Conservation (phyloP, 768 basidiomycete species). For the Roridomyces roridus region DNA sequence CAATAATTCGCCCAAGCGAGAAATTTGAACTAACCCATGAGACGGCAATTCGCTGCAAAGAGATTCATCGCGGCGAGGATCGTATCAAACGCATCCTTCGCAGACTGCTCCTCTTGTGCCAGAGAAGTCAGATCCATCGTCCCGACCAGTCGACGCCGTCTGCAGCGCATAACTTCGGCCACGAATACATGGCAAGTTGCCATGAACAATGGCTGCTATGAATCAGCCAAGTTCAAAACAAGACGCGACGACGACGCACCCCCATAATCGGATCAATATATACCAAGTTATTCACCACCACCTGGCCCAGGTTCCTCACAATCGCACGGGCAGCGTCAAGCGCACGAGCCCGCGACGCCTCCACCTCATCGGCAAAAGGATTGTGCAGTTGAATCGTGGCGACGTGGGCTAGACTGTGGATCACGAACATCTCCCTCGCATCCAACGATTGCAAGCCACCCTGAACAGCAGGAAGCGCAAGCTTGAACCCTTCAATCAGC, state of each 20-base stretch:
- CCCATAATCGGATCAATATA: conserved; percentile 25
- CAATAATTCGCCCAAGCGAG: not conserved
- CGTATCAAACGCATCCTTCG: conserved; percentile 14
- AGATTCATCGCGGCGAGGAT: conserved; percentile 23
- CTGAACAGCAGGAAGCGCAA: conserved; percentile 1
- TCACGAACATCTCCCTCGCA: conserved; percentile 25
- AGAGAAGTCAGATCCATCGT: not conserved
- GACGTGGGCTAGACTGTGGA: conserved; percentile 30
- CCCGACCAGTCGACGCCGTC: conserved; percentile 2
- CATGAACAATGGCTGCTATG: conserved; percentile 16
- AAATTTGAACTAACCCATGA: conserved; percentile 15
- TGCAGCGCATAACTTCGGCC: conserved; percentile 7
- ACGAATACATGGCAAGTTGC: conserved; percentile 27
- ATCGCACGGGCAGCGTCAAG: conserved; percentile 15
- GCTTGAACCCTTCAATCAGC: conserved; percentile 29
- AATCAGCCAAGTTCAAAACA: not conserved
- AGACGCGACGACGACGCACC: not conserved
- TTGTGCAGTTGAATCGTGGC: conserved; percentile 37
- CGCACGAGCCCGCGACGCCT: conserved; percentile 2
- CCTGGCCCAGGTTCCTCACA: conserved; percentile 1
- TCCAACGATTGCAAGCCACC: not conserved
- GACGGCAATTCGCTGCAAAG: conserved; percentile 17
- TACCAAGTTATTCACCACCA: conserved; percentile 3
- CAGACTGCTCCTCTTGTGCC: not conserved
- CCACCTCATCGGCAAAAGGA: conserved; percentile 24